Evolutionary conservation across 805 yeast genomes (phyloP).

Genomic region (Tetrapisispora namnaoensis): DNA sequence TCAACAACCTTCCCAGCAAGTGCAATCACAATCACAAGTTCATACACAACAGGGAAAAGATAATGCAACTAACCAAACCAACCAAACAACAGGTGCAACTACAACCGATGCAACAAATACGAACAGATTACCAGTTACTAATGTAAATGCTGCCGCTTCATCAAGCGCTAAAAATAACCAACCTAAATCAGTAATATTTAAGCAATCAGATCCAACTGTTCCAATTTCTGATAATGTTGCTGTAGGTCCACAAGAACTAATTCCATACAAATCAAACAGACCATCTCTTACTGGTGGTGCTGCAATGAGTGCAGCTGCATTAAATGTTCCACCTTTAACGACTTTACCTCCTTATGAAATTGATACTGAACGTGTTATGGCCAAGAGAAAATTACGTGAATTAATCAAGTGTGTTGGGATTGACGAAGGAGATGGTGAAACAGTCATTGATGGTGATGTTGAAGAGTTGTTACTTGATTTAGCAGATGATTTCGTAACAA

Average conservation of each 20-base stretch:
- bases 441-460: slow-evolving; percentile 88
- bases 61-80: slow-evolving; percentile 5
- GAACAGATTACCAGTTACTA: slow-evolving; percentile 32
- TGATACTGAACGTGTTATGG: slow-evolving; percentile 71
- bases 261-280: slow-evolving; percentile 54
- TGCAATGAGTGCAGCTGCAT: slow-evolving; percentile 58
- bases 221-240: slow-evolving; percentile 64
- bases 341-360: slow-evolving; percentile 77
- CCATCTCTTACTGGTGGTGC: slow-evolving; percentile 82
- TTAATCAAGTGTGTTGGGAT: slow-evolving; percentile 72
- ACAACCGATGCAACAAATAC: slow-evolving; percentile 5
- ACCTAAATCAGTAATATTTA: slow-evolving; percentile 28
- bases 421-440: slow-evolving; percentile 86
- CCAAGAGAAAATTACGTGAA: slow-evolving; percentile 83
- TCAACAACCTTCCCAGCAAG: slow-evolving; percentile 9
- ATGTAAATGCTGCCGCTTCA: slow-evolving; percentile 43
- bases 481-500: slow-evolving; percentile 90
- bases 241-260: slow-evolving; percentile 57
- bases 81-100: slow-evolving; percentile 14
- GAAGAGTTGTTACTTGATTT: slow-evolving; percentile 83
- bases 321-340: slow-evolving; percentile 66
- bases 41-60: slow-evolving; percentile 2
- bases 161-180: slow-evolving; percentile 20
- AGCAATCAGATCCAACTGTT: slow-evolving; percentile 45
- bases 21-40: slow-evolving; percentile 1